Conservation (phyloP, 495 filamentous ascomycete species). For the Podospora appendiculata region DNA sequence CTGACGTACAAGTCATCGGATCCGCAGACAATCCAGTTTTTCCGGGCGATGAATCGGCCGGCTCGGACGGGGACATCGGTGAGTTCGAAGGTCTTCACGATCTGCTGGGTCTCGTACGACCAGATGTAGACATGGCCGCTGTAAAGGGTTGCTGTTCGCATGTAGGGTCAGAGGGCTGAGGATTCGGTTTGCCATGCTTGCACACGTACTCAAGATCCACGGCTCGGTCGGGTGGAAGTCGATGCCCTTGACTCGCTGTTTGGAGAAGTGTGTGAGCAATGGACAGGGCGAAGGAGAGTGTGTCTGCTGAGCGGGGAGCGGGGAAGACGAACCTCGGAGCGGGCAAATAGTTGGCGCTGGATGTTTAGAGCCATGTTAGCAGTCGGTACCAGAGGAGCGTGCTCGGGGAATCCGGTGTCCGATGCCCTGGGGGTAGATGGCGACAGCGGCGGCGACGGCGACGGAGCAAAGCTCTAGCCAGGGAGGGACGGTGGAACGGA, state of each 20-base stretch:
- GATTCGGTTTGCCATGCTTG: not conserved
- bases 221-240: constrained; percentile 95
- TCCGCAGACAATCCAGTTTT: constrained; percentile 99
- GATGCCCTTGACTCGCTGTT: constrained; percentile 93
- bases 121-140: constrained; percentile 99
- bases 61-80: constrained; percentile 98
- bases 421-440: too few species aligned
- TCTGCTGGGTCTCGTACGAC: constrained; percentile 95
- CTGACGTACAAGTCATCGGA: constrained; percentile 94
- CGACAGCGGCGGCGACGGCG: too few species aligned
- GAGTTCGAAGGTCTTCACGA: constrained; percentile 98
- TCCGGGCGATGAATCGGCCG: constrained; percentile 91
- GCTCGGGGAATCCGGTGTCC: too few species aligned
- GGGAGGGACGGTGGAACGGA: not conserved
- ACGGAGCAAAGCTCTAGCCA: constrained; percentile 1
- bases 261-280: constrained; percentile 21
- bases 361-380: constrained; percentile 20
- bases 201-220: constrained; percentile 72
- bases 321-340: constrained; percentile 46
- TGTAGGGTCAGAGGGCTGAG: constrained; percentile 1
- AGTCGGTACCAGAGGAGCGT: not conserved
- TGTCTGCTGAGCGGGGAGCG: constrained; percentile 46
- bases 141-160: constrained; percentile 58
- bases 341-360: constrained; percentile 31
- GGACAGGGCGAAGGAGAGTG: constrained; percentile 32